Percentiles rank a stretch among this genome's conserved stretches.
Conservation (phyloP, 768 basidiomycete genomes). For the Xerocomus spinulosus region DNA sequence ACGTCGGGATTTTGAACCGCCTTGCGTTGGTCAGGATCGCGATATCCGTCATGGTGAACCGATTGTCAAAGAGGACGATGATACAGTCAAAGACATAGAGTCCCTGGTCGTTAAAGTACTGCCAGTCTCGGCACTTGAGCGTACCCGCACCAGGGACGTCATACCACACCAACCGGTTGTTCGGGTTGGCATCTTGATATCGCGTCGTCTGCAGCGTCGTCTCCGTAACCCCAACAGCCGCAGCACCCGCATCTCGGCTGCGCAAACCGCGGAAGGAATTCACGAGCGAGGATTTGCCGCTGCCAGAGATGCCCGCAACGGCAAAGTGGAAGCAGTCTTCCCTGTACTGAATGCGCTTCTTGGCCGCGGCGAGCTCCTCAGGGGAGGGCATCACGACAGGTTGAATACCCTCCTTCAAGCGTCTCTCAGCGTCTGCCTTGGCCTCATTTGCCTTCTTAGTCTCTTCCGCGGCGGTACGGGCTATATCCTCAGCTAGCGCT, state of each 20-base stretch:
- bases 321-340: slow-evolving; percentile 33
- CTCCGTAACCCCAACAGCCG: slow-evolving; percentile 17
- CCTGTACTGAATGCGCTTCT: slow-evolving; percentile 19
- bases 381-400: slow-evolving; percentile 13
- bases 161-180: slow-evolving; percentile 20
- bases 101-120: slow-evolving; percentile 22
- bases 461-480: slow-evolving; percentile 16
- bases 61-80: slow-evolving; percentile 19
- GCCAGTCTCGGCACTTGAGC: slow-evolving; percentile 16
- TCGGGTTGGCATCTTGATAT: slow-evolving; percentile 13
- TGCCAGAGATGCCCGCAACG: slow-evolving; percentile 31
- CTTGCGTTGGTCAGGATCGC: slow-evolving; percentile 17
- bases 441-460: slow-evolving; percentile 14
- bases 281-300: slow-evolving; percentile 37
- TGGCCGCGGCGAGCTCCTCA: slow-evolving; percentile 11
- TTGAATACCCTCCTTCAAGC: no score
- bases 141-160: slow-evolving; percentile 22
- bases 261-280: slow-evolving; percentile 34
- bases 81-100: slow-evolving; percentile 25
- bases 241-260: slow-evolving; percentile 13
- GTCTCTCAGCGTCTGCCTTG: slow-evolving; percentile 13
- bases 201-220: slow-evolving; percentile 15
- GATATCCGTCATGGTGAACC: slow-evolving; percentile 20
- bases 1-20: slow-evolving; percentile 17
- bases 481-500: slow-evolving; percentile 13